Base-by-base conservation (phyloP, 1,139 yeast species). In the Yamadazyma buinensis region DNA sequence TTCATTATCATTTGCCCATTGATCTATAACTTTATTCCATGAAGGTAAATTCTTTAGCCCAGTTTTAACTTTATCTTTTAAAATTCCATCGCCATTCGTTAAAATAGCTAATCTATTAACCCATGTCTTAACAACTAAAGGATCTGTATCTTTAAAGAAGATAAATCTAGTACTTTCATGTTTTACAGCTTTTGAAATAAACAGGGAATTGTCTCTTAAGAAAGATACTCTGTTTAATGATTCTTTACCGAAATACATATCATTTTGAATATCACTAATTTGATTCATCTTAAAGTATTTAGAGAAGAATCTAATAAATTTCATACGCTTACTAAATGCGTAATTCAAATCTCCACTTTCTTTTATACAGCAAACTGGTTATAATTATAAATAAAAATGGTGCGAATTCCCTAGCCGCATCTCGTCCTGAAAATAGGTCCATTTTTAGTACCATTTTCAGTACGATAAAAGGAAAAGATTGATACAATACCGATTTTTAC, bases 201-300 rank as follows among this genome's bases (percentile, higher is more conserved):
- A 88, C 22, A 65, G 73, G 17, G 60, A 38, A 51, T 87, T 84
- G 22, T 77, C 80, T 36, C 97, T 66, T 30, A 88, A 64, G 51
- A 87, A 90, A 10, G 94, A 80, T 8, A 88, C 80, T 42, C 97
- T 64, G 59, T 90, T 88, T 35, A 90, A 63, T 6, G 75, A 77
- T 41, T 76, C 80, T 15, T 71, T 70, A 11, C 84, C 80, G 41
- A 59, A 69, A 47, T 64, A 67, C 43, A 64, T 59, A 30, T 63
- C 64, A 33, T 55, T 52, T 38, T 58, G 59, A 26, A 56, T 51
- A 15, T 57, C 59, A 15, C 45, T 39, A 3, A 52, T 32, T 12
- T 46, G 34, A 7, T 38, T 37, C 57, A 51, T 54, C 13, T 37
- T 44, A 28, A 42, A 47, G 26, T 48, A 47, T 7, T 29, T 36